These are phyloP conservation scores for Hemerocallis citrina DNA, from an alignment of 106 monocot species.

Conservation along the genomic window DNA sequence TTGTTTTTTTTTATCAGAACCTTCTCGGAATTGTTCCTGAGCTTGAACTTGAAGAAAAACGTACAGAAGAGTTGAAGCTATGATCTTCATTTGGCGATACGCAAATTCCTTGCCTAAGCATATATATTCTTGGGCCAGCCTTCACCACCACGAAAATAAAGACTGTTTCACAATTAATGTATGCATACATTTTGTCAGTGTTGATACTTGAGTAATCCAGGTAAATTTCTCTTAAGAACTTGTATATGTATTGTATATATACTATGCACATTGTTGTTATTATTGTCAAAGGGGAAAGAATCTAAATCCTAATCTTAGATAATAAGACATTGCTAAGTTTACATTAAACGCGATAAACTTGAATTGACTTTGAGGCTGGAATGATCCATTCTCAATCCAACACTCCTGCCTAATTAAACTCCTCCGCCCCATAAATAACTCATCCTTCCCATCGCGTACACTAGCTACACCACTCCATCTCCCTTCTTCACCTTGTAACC, in stretches of 20 bases:
- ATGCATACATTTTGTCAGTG: background rate
- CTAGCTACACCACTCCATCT: slow-evolving; percentile 33
- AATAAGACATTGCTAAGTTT: background rate
- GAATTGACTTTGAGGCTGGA: slow-evolving; percentile 40
- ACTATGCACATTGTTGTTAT: background rate
- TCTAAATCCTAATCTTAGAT: background rate
- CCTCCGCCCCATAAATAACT: slow-evolving; percentile 46
- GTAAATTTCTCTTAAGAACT: no score
- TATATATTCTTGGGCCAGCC: slow-evolving; percentile 40
- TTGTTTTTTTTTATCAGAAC: slow-evolving; percentile 18
- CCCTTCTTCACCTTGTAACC: slow-evolving; percentile 42
- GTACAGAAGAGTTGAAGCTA: slow-evolving; percentile 21
- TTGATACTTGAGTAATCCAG: no score
- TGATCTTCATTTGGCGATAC: slow-evolving; percentile 37
- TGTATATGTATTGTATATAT: background rate
- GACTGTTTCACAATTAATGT: background rate
- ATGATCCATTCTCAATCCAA: slow-evolving; percentile 35
- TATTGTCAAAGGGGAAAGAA: background rate
- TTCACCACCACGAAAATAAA: background rate
- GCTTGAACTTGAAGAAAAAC: slow-evolving; percentile 28
- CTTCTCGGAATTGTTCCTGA: slow-evolving; percentile 22
- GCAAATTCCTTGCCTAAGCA: slow-evolving; percentile 45
- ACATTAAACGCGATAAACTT: slow-evolving; percentile 60
- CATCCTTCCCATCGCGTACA: slow-evolving; percentile 64
- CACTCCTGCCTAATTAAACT: slow-evolving; percentile 43